Evolutionary conservation across 768 basidiomycete genomes (phyloP), one percentile per base, ranked within the genome.

Genomic region (Suillus spraguei): DNA sequence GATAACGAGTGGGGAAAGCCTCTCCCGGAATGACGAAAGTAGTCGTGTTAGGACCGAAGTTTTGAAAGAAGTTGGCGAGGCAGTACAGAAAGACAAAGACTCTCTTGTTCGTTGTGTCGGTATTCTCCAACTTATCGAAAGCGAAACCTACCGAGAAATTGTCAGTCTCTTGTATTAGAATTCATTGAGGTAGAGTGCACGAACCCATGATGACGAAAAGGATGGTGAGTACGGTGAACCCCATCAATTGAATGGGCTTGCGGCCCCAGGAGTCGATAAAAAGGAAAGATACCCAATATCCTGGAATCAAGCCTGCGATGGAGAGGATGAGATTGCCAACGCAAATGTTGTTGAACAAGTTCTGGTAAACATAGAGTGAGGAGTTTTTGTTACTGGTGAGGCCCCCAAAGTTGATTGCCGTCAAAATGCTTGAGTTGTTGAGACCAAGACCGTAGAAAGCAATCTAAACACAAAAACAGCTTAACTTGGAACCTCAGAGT

Each of bases 381-480:
- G 82, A 78, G 5, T 64, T 69, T 16, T 71, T 66, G 13, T 60
- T 10, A 4, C 52, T 60, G 4, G 11, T 44, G 16, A 84, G 75
- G 13, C 74, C 72, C 59, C 92, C 92, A 72, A 77, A 77, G 42
- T 88, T 87, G 69, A 95, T 94, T 36, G 89, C 84, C 60, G 79
- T 74, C 60, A 96, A 81, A 65, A 96, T 89, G 72, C 87, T 86
- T 39, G 85, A 82, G 4, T 87, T 91, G 78, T 96, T 96, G 63
- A 97, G 84, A 62, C 92, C 90, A 46, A 97, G 83, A 59, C 93
- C 94, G 74, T 95, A 95, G 79, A 92, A 95, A 11, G 93, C 92
- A 60, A 95, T 87, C 86, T 91, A 52, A 67, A 55, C 33, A 14
- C 52, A 8, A 52, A 69, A 65, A 24, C 28, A 16, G 10, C 52